Evolutionary conservation across 257 asterid species (phyloP).

Genomic region (Linaria vulgaris): DNA sequence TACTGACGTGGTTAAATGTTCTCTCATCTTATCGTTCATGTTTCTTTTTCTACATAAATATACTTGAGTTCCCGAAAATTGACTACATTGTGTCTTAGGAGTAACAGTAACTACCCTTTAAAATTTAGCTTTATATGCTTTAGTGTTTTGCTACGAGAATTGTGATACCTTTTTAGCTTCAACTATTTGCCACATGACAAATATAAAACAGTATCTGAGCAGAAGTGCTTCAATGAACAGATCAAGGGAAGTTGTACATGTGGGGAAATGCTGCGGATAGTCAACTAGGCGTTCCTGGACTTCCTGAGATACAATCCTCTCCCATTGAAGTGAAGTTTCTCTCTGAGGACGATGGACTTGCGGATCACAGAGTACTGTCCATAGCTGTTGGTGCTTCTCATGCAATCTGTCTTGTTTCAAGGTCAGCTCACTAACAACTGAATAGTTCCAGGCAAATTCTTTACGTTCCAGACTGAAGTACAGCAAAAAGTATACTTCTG

Average conservation of each 20-base stretch:
- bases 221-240: constrained; percentile 32
- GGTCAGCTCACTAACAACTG: constrained; percentile 34
- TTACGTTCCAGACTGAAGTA: no score
- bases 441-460: no score
- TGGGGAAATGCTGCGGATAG: constrained; percentile 86
- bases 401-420: constrained; percentile 77
- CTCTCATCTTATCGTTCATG: no score
- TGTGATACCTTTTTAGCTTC: background rate
- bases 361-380: constrained; percentile 51
- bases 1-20: no score
- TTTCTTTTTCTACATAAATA: no score
- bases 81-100: no score
- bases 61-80: no score
- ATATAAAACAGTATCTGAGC: constrained; percentile 9
- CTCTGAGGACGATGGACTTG: constrained; percentile 65
- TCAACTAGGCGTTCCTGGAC: constrained; percentile 89
- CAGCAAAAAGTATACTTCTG: no score
- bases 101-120: background rate
- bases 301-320: constrained; percentile 63
- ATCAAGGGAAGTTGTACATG: constrained; percentile 78
- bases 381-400: constrained; percentile 92
- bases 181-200: background rate
- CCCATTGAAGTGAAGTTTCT: constrained; percentile 88
- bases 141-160: background rate
- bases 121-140: background rate